Conservation (phyloP, 2,329 filamentous ascomycete species). For the Alternaria sp. region DNA sequence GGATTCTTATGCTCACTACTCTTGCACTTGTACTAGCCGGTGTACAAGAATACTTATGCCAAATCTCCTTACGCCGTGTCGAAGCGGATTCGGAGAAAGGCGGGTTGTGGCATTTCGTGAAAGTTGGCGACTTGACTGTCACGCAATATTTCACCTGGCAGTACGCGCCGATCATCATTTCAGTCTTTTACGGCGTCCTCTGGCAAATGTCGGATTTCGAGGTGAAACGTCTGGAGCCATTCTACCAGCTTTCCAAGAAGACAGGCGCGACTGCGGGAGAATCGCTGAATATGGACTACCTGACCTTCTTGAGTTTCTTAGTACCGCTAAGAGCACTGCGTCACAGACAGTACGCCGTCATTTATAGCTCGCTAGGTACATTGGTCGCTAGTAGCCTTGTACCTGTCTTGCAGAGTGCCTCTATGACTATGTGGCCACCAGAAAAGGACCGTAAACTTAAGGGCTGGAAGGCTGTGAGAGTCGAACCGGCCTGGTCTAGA, state of each 20-base stretch:
- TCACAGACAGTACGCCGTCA: conserved; percentile 71
- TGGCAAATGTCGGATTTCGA: conserved; percentile 60
- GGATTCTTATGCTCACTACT: conserved; percentile 41
- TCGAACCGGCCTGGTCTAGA: conserved; percentile 67
- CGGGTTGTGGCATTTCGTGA: conserved; percentile 40
- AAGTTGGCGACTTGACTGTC: conserved; percentile 36
- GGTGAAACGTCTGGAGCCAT: conserved; percentile 58
- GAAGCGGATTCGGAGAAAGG: conserved; percentile 18
- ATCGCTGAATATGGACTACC: conserved; percentile 76
- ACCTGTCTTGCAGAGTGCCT: conserved; percentile 71
- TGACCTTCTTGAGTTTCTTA: conserved; percentile 70
- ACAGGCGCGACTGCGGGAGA: conserved; percentile 47
- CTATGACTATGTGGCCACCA: conserved; percentile 63
- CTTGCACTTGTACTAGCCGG: conserved; percentile 44
- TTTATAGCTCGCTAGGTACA: conserved; percentile 68
- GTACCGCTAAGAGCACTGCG: conserved; percentile 68
- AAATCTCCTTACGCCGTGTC: conserved; percentile 36
- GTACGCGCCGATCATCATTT: conserved; percentile 53
- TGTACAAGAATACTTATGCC: conserved; percentile 48
- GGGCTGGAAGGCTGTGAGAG: conserved; percentile 60
- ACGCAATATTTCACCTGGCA: conserved; percentile 47
- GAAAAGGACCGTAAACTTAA: conserved; percentile 55
- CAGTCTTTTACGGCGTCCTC: conserved; percentile 56
- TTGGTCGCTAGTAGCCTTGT: conserved; percentile 71
- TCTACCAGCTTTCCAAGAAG: conserved; percentile 51